Percentiles rank a stretch among this genome's conserved stretches.
Evolutionary conservation across 225 moss, liverwort and hornwort genomes (phyloP).

Genomic region (Physcomitrellopsis africana): DNA sequence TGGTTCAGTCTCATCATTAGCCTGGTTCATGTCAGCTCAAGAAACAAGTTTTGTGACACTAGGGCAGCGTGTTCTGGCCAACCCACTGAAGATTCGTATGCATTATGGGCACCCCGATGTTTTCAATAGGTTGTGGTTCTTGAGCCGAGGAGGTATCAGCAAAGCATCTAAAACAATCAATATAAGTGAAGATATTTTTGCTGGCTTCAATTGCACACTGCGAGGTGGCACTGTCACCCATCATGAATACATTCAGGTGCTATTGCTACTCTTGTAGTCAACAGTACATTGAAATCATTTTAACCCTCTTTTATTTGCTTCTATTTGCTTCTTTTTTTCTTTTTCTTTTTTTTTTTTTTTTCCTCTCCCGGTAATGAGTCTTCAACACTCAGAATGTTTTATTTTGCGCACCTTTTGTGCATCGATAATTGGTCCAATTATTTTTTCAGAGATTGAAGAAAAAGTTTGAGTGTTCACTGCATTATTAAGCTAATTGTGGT

Average conservation of each 20-base stretch:
- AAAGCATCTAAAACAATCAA: constrained; percentile 98
- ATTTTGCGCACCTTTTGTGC: not conserved
- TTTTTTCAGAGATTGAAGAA: constrained; percentile 1
- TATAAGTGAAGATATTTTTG: constrained; percentile 99
- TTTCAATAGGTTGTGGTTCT: constrained; percentile 96
- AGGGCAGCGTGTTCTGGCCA: constrained; percentile 95
- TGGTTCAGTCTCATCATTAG: constrained; percentile 94
- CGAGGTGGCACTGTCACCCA: constrained; percentile 97
- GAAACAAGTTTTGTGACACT: constrained; percentile 99
- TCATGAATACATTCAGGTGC: constrained; percentile 97
- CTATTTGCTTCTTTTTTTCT: too few relatives aligned
- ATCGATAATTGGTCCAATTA: not conserved
- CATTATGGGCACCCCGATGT: constrained; percentile 99
- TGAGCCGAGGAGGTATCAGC: constrained; percentile 94
- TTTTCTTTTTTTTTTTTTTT: not conserved
- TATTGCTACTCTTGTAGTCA: constrained; percentile 22
- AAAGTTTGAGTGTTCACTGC: not conserved
- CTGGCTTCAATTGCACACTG: constrained; percentile 91
- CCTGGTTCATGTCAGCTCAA: constrained; percentile 99
- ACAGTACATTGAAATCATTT: too few relatives aligned
- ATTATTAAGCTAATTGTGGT: too few relatives aligned
- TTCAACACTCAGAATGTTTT: constrained; percentile 16
- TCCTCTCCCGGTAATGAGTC: not conserved
- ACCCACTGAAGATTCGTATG: constrained; percentile 98
- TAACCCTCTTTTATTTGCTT: too few relatives aligned